Evolutionary conservation across 305 asterid genomes (phyloP).

Genomic region (Rubia tinctorum): DNA sequence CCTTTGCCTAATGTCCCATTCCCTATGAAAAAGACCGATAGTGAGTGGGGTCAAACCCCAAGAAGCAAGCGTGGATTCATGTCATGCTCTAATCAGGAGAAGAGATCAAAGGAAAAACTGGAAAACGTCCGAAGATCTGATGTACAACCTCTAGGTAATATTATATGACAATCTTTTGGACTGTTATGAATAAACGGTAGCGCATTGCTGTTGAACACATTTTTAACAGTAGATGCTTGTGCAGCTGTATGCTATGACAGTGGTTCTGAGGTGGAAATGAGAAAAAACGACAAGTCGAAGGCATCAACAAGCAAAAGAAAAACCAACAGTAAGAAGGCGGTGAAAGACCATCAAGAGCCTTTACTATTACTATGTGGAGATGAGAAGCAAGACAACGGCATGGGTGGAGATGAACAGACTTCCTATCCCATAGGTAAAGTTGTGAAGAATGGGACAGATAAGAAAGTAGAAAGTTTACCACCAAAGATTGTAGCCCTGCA

Average conservation of each 20-base stretch:
- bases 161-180: slow-evolving; percentile 1
- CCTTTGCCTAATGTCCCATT: slow-evolving; percentile 43
- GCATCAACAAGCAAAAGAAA: slow-evolving; percentile 15
- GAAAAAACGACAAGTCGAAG: slow-evolving; percentile 4
- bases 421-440: slow-evolving; percentile 5
- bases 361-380: not conserved
- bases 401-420: not conserved
- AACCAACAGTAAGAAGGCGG: slow-evolving; percentile 22
- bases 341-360: slow-evolving; percentile 19
- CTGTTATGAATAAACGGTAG: not conserved
- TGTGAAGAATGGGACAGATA: slow-evolving; percentile 4
- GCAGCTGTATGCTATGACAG: slow-evolving; percentile 31
- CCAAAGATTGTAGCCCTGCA: slow-evolving; percentile 67
- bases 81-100: slow-evolving; percentile 33
- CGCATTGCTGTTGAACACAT: not conserved
- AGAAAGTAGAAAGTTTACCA: slow-evolving; percentile 41
- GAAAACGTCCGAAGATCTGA: slow-evolving; percentile 12
- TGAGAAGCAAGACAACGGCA: slow-evolving; percentile 14
- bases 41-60: slow-evolving; percentile 31
- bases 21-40: slow-evolving; percentile 27
- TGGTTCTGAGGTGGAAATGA: slow-evolving; percentile 24
- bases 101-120: slow-evolving; percentile 28
- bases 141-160: slow-evolving; percentile 33
- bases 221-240: slow-evolving; percentile 9
- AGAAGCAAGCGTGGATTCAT: slow-evolving; percentile 41